These are phyloP conservation scores for Ascocoryne sarcoides DNA, from an alignment of 2,329 filamentous ascomycete species.

Conservation along the genomic window DNA sequence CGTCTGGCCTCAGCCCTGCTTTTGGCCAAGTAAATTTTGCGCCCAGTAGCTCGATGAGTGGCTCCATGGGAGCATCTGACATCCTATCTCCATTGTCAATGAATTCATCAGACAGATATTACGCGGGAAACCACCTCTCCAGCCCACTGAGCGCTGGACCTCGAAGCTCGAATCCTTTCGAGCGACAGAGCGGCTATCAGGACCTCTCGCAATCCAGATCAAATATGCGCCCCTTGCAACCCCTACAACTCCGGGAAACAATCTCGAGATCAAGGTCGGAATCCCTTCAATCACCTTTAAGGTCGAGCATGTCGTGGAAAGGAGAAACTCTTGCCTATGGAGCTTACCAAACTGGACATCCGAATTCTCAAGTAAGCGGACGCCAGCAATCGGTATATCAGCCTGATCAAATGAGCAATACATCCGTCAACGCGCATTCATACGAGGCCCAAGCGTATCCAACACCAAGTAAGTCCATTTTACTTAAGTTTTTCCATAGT, in stretches of 20 bases:
- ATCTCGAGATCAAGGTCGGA: conserved; percentile 49
- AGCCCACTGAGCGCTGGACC: conserved; percentile 39
- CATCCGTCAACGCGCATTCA: conserved; percentile 34
- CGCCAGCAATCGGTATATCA: conserved; percentile 44
- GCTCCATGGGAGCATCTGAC: conserved; percentile 42
- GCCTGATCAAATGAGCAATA: conserved; percentile 37
- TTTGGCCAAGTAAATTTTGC: conserved; percentile 61
- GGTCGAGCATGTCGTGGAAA: conserved; percentile 56
- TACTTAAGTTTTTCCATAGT: conserved; percentile 7
- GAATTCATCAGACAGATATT: conserved; percentile 46
- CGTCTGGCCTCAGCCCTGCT: conserved; percentile 57
- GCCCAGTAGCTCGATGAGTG: conserved; percentile 40
- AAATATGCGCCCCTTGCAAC: conserved; percentile 44
- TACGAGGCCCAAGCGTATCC: conserved; percentile 46
- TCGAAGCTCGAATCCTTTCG: conserved; percentile 44
- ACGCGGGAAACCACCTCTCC: conserved; percentile 36
- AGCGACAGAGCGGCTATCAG: conserved; percentile 40
- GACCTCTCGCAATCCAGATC: conserved; percentile 39
- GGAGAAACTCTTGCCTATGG: conserved; percentile 48
- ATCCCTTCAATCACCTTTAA: conserved; percentile 48
- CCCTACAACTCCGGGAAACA: conserved; percentile 49
- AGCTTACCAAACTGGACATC: conserved; percentile 38
- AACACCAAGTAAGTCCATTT: conserved; percentile 36
- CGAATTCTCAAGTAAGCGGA: conserved; percentile 38
- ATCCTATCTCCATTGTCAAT: conserved; percentile 50